Conservation (phyloP, 331 rosid genomes). For the Prunus yedoensis region DNA sequence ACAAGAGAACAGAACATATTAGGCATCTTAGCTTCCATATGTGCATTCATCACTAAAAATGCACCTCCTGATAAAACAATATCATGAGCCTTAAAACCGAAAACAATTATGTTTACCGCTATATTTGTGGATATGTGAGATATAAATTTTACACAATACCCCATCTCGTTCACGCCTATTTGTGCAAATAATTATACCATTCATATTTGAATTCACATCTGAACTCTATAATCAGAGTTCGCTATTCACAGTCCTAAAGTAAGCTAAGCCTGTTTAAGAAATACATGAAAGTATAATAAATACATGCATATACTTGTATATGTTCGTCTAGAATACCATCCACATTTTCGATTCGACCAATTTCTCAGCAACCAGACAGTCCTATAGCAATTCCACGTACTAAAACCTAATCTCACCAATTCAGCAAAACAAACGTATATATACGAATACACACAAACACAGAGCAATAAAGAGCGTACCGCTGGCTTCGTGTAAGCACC, state of each 20-base stretch:
- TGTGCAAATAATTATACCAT: background rate
- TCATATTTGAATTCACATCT: background rate
- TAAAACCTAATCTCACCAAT: slow-evolving; percentile 2
- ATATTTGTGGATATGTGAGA: background rate
- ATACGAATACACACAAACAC: background rate
- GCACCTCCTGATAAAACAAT: background rate
- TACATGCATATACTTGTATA: background rate
- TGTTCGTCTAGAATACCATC: background rate
- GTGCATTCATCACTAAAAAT: background rate
- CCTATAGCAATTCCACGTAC: background rate
- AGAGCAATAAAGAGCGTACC: slow-evolving; percentile 42
- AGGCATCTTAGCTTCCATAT: background rate
- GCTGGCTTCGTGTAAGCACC: slow-evolving; percentile 75
- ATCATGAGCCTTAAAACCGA: background rate
- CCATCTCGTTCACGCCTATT: background rate
- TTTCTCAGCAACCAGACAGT: slow-evolving; percentile 24
- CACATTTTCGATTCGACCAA: slow-evolving; percentile 3
- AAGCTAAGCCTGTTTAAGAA: background rate
- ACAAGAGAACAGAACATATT: slow-evolving; percentile 13
- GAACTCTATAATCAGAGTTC: background rate
- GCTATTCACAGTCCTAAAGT: background rate
- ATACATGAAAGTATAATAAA: background rate
- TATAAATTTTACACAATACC: background rate
- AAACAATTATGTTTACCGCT: background rate
- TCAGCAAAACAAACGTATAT: slow-evolving; percentile 7